Base-by-base conservation (phyloP, 2,329 filamentous ascomycete genomes). In the Trichoderma citrinoviride region DNA sequence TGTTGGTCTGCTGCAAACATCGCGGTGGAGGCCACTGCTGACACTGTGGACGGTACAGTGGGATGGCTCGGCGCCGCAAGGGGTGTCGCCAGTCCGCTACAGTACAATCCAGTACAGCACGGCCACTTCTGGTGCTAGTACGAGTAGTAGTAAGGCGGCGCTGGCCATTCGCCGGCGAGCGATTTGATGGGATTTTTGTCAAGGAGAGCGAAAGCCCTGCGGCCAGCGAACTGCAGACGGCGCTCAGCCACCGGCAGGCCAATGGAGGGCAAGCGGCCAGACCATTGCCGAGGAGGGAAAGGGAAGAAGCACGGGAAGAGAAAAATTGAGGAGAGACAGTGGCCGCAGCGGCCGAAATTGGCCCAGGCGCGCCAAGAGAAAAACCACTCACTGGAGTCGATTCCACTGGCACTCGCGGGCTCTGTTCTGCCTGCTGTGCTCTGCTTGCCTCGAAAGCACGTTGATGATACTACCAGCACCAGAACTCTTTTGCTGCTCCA, bases 361-460 rank as follows among this genome's bases (percentile, higher is more conserved):
- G 25, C 25, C 47, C 58, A 53, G 57, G 10, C 10, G 33, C 57
- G 55, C 58, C 58, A 54, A 61, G 58, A 37, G 33, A 46, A 61
- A 61, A 61, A 44, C 47, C 58, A 41, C 58, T 61, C 58, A 61
- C 47, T 61, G 49, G 58, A 37, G 33, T 10, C 33, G 10, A 37
- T 37, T 37, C 33, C 33, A 37, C 33, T 14, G 29, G 29, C 29
- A 33, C 7, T 33, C 29, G 8, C 29, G 3, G 10, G 10, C 10
- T 37, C 10, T 37, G 33, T 12, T 37, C 33, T 37, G 10, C 33
- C 40, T 61, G 47, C 49, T 54, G 27, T n/a, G n/a, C n/a, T n/a
- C n/a, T n/a, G n/a, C n/a, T n/a, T n/a, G n/a, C n/a, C n/a, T n/a
- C n/a, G n/a, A n/a, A n/a, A n/a, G n/a, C n/a, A n/a, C n/a, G n/a